These are phyloP conservation scores for Russula vinacea DNA, from an alignment of 768 basidiomycete species.

Conservation along the genomic window DNA sequence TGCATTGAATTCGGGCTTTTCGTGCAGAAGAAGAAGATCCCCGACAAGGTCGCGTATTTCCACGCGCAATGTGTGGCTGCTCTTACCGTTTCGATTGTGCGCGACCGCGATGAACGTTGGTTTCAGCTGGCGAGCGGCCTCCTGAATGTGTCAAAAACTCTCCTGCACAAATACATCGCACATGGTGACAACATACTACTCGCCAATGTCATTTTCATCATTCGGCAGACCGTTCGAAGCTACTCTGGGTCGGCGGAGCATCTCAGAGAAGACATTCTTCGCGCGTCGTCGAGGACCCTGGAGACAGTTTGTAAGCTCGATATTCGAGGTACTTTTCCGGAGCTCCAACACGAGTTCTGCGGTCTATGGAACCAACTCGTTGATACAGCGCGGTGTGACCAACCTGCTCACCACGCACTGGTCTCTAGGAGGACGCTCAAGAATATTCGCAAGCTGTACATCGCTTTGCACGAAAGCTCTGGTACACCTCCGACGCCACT, in stretches of 20 bases:
- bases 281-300: not conserved
- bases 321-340: not conserved
- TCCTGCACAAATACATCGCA: not conserved
- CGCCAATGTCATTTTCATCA: conserved; percentile 2
- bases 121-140: conserved; percentile 2
- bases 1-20: conserved; percentile 12
- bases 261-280: not conserved
- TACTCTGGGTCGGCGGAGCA: not conserved
- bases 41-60: not conserved
- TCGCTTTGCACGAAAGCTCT: not conserved
- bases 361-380: not conserved
- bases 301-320: not conserved
- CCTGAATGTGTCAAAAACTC: not conserved
- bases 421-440: not conserved
- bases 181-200: conserved; percentile 2
- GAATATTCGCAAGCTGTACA: conserved; percentile 7
- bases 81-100: not conserved
- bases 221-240: not conserved
- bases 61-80: conserved; percentile 8
- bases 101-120: conserved; percentile 13
- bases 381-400: not conserved
- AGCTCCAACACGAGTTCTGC: conserved; percentile 6
- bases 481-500: not conserved
- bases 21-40: not conserved
- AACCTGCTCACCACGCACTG: not conserved